Evolutionary conservation across 495 filamentous ascomycete genomes (phyloP).

Genomic region (Halenospora varia): DNA sequence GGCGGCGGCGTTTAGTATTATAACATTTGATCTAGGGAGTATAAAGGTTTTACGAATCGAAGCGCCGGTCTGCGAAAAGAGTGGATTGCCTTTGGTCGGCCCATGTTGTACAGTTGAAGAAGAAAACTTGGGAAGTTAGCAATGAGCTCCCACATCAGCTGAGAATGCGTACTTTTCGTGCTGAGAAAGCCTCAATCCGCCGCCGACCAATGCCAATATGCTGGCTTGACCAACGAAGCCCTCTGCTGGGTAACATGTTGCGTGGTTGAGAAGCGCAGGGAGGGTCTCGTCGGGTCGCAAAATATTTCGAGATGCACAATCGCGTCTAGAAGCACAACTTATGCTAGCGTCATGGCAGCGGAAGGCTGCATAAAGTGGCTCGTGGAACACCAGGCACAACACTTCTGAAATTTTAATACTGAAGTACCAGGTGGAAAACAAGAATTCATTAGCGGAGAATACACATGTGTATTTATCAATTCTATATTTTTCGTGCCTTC

Average conservation of each 20-base stretch:
- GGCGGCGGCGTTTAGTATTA: conserved; percentile 20
- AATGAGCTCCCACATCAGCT: neutral
- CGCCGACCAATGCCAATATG: conserved; percentile 28
- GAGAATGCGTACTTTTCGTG: conserved; percentile 28
- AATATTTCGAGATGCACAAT: conserved; percentile 24
- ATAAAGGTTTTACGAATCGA: conserved; percentile 4
- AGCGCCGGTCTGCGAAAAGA: conserved; percentile 14
- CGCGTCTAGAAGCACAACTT: neutral
- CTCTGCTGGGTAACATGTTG: conserved; percentile 52
- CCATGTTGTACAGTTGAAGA: conserved; percentile 23
- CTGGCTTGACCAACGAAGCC: conserved; percentile 39
- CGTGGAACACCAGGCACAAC: too few relatives aligned
- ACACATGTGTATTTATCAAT: too few relatives aligned
- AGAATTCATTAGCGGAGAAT: too few relatives aligned
- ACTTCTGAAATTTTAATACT: too few relatives aligned
- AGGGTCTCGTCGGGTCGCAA: conserved; percentile 11
- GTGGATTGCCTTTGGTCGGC: conserved; percentile 18
- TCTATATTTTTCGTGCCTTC: too few relatives aligned
- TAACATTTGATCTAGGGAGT: conserved; percentile 1
- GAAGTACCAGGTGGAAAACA: too few relatives aligned
- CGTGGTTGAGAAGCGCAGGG: neutral
- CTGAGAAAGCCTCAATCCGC: conserved; percentile 30
- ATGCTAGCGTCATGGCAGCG: neutral
- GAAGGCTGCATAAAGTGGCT: neutral
- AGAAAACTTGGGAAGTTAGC: conserved; percentile 22